These are phyloP conservation scores for Sisymbrium irio DNA, from an alignment of 345 rosid species.

Conservation along the genomic window DNA sequence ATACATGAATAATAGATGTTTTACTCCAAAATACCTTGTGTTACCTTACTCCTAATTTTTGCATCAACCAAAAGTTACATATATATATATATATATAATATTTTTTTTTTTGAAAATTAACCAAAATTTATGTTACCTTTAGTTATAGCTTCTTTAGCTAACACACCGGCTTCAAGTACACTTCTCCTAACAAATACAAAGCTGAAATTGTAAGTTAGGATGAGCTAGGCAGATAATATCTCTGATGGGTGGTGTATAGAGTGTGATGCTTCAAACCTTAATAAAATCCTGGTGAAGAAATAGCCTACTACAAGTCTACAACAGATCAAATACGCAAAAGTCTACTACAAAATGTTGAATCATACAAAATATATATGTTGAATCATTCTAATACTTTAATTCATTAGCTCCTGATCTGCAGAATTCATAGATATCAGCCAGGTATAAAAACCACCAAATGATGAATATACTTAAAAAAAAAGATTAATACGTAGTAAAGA, in stretches of 20 bases:
- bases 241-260: not conserved
- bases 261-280: not conserved
- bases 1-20: not conserved
- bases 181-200: not conserved
- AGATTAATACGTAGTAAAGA: too few relatives aligned
- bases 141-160: not conserved
- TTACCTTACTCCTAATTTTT: not conserved
- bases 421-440: too few relatives aligned
- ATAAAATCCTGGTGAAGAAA: not conserved
- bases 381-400: not conserved
- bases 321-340: not conserved
- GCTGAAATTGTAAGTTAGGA: not conserved
- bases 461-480: too few relatives aligned
- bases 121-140: not conserved
- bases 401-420: too few relatives aligned
- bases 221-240: not conserved
- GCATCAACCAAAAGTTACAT: too few relatives aligned
- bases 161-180: not conserved
- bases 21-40: not conserved
- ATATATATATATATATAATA: too few relatives aligned
- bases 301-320: not conserved
- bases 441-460: too few relatives aligned
- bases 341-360: not conserved
- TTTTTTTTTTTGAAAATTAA: too few relatives aligned
- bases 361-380: not conserved